Percentiles rank a stretch among this genome's conserved stretches.
phyloP scores from a whole-genome alignment of 768 basidiomycete species.

The Exsudoporus frostii region DNA sequence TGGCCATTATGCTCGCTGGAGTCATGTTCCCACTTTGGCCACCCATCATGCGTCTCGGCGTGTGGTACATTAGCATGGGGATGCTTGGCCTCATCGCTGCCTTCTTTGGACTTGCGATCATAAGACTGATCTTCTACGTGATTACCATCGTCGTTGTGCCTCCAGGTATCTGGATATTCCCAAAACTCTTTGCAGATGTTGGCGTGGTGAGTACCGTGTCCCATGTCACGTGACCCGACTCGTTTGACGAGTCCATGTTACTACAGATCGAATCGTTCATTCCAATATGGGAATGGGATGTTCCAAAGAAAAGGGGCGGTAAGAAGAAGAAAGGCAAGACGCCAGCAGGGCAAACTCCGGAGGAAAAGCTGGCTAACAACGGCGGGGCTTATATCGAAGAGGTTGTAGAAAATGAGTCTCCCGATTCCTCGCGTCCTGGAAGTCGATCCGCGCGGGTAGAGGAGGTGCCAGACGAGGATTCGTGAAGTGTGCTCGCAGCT shows the following conservation, averaged over 20 bases:
- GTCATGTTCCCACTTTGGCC: constrained; percentile 99
- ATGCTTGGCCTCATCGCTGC: constrained; percentile 85
- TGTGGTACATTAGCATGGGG: constrained; percentile 90
- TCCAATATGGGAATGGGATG: constrained; percentile 95
- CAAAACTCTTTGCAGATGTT: constrained; percentile 95
- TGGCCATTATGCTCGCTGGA: constrained; percentile 88
- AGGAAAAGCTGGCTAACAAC: constrained; percentile 40
- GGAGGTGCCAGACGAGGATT: constrained; percentile 43
- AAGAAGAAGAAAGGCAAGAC: constrained; percentile 62
- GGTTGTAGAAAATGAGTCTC: constrained; percentile 31
- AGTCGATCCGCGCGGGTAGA: constrained; percentile 43
- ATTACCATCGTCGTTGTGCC: constrained; percentile 82
- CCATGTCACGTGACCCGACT: not conserved
- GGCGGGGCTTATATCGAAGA: constrained; percentile 40
- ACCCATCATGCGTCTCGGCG: constrained; percentile 84
- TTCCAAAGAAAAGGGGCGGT: constrained; percentile 65
- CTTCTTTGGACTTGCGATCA: constrained; percentile 87
- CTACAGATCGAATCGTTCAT: constrained; percentile 95
- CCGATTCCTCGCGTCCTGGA: constrained; percentile 31
- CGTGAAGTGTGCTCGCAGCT: constrained; percentile 7
- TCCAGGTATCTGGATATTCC: constrained; percentile 99
- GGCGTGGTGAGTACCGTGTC: constrained; percentile 76
- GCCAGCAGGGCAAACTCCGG: constrained; percentile 26
- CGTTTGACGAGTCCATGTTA: not conserved
- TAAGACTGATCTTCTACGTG: constrained; percentile 91